These are phyloP conservation scores for Pholiota conissans DNA, from an alignment of 768 basidiomycete genomes.

Conservation along the genomic window DNA sequence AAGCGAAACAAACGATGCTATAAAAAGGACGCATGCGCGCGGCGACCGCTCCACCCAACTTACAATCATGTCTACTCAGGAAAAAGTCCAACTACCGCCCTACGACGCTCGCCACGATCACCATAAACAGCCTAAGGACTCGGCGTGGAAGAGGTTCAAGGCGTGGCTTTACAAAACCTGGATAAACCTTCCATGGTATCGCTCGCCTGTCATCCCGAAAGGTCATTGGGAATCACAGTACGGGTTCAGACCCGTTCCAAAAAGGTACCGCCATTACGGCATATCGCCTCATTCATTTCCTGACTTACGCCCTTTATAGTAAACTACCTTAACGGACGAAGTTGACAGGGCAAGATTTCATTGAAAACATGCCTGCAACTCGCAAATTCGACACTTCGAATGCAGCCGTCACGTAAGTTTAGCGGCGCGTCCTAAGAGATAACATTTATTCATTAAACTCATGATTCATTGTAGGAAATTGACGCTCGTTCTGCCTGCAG, in stretches of 20 bases:
- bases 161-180: neutral
- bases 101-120: neutral
- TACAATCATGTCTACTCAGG: neutral
- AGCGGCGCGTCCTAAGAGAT: neutral
- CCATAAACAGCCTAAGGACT: neutral
- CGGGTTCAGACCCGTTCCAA: slow-evolving; percentile 14
- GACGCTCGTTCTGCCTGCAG: no score
- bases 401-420: neutral
- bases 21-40: neutral
- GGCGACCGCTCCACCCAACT: neutral
- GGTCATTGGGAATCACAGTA: slow-evolving; percentile 19
- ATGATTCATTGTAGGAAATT: no score
- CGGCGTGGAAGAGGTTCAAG: neutral
- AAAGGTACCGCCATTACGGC: slow-evolving; percentile 6
- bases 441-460: neutral
- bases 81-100: neutral
- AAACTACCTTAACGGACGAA: slow-evolving; percentile 3
- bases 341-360: neutral
- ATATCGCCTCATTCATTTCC: neutral
- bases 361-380: neutral
- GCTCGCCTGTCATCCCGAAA: slow-evolving; percentile 14
- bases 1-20: neutral
- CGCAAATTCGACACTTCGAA: neutral
- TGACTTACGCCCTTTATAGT: neutral
- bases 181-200: slow-evolving; percentile 12